These are phyloP conservation scores for Candida coquimbonensis DNA, from an alignment of 805 yeast species.

Conservation along the genomic window DNA sequence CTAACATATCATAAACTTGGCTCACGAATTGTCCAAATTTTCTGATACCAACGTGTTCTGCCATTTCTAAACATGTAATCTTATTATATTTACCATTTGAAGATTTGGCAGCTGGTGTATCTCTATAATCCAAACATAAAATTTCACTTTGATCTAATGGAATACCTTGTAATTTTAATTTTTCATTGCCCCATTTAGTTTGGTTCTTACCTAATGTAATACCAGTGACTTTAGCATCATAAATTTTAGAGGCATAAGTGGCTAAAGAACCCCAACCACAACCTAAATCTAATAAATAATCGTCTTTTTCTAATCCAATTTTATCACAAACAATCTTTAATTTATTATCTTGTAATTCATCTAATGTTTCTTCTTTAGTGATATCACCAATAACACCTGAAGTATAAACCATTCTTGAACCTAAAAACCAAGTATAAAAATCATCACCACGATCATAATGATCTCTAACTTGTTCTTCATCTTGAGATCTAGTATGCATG, in stretches of 20 bases:
- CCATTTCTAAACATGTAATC: constrained; percentile 90
- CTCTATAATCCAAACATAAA: constrained; percentile 84
- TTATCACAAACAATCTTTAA: constrained; percentile 83
- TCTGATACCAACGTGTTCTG: constrained; percentile 92
- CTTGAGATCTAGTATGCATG: constrained; percentile 87
- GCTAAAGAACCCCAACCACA: constrained; percentile 97
- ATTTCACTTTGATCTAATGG: constrained; percentile 63
- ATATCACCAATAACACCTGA: constrained; percentile 78
- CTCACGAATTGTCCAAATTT: constrained; percentile 66
- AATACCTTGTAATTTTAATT: constrained; percentile 63
- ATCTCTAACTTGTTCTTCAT: constrained; percentile 93
- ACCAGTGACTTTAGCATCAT: constrained; percentile 85
- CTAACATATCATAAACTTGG: constrained; percentile 81
- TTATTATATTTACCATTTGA: constrained; percentile 55
- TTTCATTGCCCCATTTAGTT: constrained; percentile 80
- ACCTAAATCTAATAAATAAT: constrained; percentile 74
- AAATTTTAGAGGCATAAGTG: constrained; percentile 70
- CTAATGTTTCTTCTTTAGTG: constrained; percentile 63
- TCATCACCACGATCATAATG: constrained; percentile 96
- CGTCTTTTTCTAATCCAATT: constrained; percentile 67
- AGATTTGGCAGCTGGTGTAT: constrained; percentile 65
- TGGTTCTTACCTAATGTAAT: constrained; percentile 86
- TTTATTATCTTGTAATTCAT: constrained; percentile 83
- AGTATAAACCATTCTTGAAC: constrained; percentile 92
- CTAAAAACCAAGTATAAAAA: constrained; percentile 88